Evolutionary conservation across 345 rosid genomes (phyloP), one percentile per base, ranked within the genome.

Genomic region (Lagerstroemia speciosa): DNA sequence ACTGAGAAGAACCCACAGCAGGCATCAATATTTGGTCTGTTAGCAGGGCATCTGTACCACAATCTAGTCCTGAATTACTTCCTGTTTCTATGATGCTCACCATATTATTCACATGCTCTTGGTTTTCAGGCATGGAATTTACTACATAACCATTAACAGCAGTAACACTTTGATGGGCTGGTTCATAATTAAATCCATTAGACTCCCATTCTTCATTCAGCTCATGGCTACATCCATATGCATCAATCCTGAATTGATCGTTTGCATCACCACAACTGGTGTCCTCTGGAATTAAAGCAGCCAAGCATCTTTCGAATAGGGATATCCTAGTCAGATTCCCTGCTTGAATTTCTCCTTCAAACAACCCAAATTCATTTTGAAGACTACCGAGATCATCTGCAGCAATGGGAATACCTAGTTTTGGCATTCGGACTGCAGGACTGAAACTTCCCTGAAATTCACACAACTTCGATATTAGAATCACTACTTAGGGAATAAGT

Each of bases 261-360:
- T 72, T 76, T 72, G 66, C 89, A 70, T 66, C 62, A 65, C 68
- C 66, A 76, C 68, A 71, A 36, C 48, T 73, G 29, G 52, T 67
- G 65, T 86, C 98, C 79, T 90, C 98, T 6, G 97, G 74, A 72
- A 92, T 84, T 72, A 94, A 74, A 77, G 98, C 93, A 52, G 98
- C 93, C 60, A 94, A 72, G 69, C 90, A 84, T 82, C 90, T 86
- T 78, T 88, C 92, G 60, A 76, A 92, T 76, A 94, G 86, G 31
- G 98, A 77, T 58, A 81, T 71, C 55, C 67, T 75, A 73, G 76
- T 76, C 70, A 62, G 75, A 71, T 83, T 93, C 61, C 73, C 71
- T 43, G 65, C 67, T 46, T 74, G 79, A 17, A 67, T 71, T 46
- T 81, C 76, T 57, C 68, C 74, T 72, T 74, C 81, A 67, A 55